Base-by-base conservation (phyloP, 2,329 filamentous ascomycete genomes). In the Graphium sp. region DNA sequence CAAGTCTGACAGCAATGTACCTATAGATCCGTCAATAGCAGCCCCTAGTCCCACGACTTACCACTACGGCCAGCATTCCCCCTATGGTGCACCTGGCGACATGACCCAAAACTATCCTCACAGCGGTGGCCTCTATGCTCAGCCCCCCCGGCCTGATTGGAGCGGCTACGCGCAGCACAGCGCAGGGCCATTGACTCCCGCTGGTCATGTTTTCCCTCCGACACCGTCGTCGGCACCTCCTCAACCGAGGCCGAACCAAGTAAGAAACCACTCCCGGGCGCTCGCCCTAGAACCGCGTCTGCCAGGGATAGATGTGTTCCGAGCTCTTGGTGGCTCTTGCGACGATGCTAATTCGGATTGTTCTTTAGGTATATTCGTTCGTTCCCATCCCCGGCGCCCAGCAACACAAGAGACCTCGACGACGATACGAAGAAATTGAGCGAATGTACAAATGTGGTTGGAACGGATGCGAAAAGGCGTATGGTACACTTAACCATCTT, bases 371-470 rank as follows among this genome's bases (percentile, higher is more conserved):
- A 22, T 95, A 95, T 50, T 94, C 85, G 1, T 95, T 98, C 46
- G 89, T 95, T 18, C 87, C 89, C 0, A 95, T 95, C 44, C 89
- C 89, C 2, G 89, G 89, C 37, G 83, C 87, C 9, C 85, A 94
- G 49, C 89, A 98, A 50, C 87, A 95, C 52, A 98, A 98, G 61
- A 74, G 89, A 33, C 89, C 89, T 9, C 72, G 89, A 38, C 67
- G 89, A 43, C 73, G 89, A 30, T 98, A 94, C 44, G 89, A 98
- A 54, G 89, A 98, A 50, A 98, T 98, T 42, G 89, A 98, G 60
- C 76, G 89, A 47, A 95, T 98, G 89, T 95, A 98, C 63, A 95
- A 95, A 55, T 98, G 89, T 47, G 89, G 87, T 16, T 95, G 84
- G 82, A 87, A 94, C 39, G 85, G 85, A 7, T 98, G 89, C 47